Base-by-base conservation (phyloP, 768 basidiomycete species). In the Floccularia luteovirens region DNA sequence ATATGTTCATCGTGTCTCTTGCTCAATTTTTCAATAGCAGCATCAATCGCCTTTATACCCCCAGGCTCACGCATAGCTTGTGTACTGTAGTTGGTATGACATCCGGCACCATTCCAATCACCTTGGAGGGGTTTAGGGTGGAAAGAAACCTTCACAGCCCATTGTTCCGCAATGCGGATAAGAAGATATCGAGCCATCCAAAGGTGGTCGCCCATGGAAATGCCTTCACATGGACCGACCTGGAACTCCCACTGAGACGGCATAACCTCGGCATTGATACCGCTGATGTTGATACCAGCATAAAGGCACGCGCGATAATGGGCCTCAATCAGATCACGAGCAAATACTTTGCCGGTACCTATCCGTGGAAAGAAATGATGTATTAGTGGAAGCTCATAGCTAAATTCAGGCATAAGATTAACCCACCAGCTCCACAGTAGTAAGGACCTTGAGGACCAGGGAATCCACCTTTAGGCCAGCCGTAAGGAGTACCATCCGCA, bases 231-330 rank as follows among this genome's bases (percentile, higher is more conserved):
- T 22, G 96, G 96, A 39, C 96, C 94, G 51, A 99, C 91, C 66
- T 99, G 96, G 86, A 94, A 99, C 70, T 99, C 96, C 96, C 96
- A 99, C 63, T 99, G 96, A 41, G 93, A 82, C 12, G 96, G 94
- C 94, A 98, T 98, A 46, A 98, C 94, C 67, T 98, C 96, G 45
- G 94, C 94, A 62, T 98, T 99, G 70, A 99, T 97, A 58, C 96
- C 96, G 50, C 89, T 91, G 69, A 98, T 98, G 72, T 91, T 92
- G 67, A 99, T 76, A 50, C 92, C 93, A 41, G 92, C 67, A 59
- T 94, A 93, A 39, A 94, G 78, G 62, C 93, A 96, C 43, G 90
- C 89, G 48, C 92, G 90, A 70, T 98, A 98, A 70, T 99, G 96
- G 25, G 96, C 96, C 70, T 99, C 96, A 56, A 99, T 86, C 55